Evolutionary conservation across 2,329 filamentous ascomycete species (phyloP).

Genomic region (Beauveria rudraprayagi): DNA sequence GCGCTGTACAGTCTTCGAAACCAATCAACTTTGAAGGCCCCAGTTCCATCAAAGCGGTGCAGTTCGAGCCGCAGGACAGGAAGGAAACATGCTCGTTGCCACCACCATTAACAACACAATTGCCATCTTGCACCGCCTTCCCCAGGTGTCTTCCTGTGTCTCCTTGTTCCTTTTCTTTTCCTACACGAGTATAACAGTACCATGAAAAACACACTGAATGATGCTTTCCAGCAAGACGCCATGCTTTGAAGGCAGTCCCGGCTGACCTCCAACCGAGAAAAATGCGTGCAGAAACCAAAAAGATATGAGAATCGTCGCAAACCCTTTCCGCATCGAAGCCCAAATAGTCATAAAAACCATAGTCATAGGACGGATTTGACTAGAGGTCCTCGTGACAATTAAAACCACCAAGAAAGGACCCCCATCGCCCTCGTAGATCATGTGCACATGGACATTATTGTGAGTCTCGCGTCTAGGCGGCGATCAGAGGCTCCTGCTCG

Average conservation of each 20-base stretch:
- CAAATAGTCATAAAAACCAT: slow-evolving; percentile 11
- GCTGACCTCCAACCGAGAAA: slow-evolving; percentile 9
- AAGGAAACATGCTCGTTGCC: slow-evolving; percentile 5
- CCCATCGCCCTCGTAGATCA: slow-evolving; percentile 1
- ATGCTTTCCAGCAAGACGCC: slow-evolving; percentile 11
- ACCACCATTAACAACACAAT: slow-evolving; percentile 9
- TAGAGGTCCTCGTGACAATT: background rate
- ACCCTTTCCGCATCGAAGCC: slow-evolving; percentile 8
- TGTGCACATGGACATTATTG: slow-evolving; percentile 12
- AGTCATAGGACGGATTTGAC: slow-evolving; percentile 8
- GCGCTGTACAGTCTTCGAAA: slow-evolving; percentile 4
- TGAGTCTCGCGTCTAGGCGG: slow-evolving; percentile 13
- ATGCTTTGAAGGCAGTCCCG: slow-evolving; percentile 11
- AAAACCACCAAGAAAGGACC: background rate
- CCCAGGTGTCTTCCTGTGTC: background rate
- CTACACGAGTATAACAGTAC: slow-evolving; percentile 9
- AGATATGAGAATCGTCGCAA: slow-evolving; percentile 7
- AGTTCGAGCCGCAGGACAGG: slow-evolving; percentile 1
- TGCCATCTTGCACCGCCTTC: slow-evolving; percentile 5
- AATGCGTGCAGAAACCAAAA: slow-evolving; percentile 10
- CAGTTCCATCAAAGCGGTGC: slow-evolving; percentile 5
- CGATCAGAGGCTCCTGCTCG: slow-evolving; percentile 19
- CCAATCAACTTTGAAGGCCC: background rate
- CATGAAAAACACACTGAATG: slow-evolving; percentile 9
- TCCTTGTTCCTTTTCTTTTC: slow-evolving; percentile 7